These are phyloP conservation scores for Mucor velutinosus DNA, from an alignment of 371 early-diverging fungal species.

Conservation along the genomic window DNA sequence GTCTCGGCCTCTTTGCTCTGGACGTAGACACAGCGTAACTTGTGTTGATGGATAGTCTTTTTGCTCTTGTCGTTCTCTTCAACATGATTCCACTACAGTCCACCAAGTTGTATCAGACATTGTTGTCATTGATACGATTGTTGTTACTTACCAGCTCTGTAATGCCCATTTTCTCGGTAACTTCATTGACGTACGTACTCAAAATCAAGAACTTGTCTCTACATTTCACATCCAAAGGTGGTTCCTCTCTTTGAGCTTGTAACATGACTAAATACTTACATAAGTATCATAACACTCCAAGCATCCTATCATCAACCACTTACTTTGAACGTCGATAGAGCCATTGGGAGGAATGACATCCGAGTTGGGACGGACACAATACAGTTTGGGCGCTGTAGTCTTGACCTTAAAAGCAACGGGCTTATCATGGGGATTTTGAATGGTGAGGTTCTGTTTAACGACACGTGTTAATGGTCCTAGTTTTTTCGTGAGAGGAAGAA, in stretches of 20 bases:
- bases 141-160: constrained; percentile 37
- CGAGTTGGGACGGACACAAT: constrained; percentile 89
- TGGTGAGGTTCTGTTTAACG: constrained; percentile 50
- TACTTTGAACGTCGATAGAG: constrained; percentile 67
- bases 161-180: constrained; percentile 37
- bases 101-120: background rate
- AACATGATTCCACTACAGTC: constrained; percentile 19
- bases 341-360: constrained; percentile 72
- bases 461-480: constrained; percentile 71
- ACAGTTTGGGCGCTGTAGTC: constrained; percentile 92
- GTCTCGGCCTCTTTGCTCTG: background rate
- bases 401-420: constrained; percentile 87
- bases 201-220: constrained; percentile 89
- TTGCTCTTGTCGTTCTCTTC: constrained; percentile 11
- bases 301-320: background rate
- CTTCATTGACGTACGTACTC: constrained; percentile 31
- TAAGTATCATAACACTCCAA: background rate
- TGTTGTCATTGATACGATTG: background rate
- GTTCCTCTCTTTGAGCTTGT: constrained; percentile 78
- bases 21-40: constrained; percentile 21
- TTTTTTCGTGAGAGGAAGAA: background rate
- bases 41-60: constrained; percentile 11
- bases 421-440: constrained; percentile 61
- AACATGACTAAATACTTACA: constrained; percentile 56
- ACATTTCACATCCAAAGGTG: constrained; percentile 67